phyloP scores from a whole-genome alignment of 2,329 filamentous ascomycete genomes.

The Xylariaceae sp. region DNA sequence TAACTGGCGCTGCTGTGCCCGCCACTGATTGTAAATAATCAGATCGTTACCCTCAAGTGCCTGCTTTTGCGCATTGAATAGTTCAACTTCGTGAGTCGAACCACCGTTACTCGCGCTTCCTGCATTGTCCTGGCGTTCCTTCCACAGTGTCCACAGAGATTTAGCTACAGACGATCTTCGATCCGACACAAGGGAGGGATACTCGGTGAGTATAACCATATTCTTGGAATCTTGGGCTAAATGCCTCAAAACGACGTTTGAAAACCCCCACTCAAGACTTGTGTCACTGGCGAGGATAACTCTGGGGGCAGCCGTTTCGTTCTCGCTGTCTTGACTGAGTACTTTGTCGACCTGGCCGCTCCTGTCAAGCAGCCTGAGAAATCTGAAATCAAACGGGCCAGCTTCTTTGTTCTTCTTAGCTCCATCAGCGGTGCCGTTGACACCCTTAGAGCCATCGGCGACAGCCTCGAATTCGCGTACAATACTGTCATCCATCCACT shows the following conservation, averaged over 20 bases:
- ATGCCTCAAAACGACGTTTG: constrained; percentile 69
- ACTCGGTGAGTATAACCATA: constrained; percentile 82
- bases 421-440: constrained; percentile 40
- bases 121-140: constrained; percentile 52
- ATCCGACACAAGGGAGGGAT: constrained; percentile 45
- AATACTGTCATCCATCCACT: constrained; percentile 98
- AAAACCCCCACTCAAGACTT: constrained; percentile 93
- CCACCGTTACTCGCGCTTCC: constrained; percentile 49
- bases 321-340: constrained; percentile 42
- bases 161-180: constrained; percentile 57
- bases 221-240: constrained; percentile 77
- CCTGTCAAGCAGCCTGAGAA: constrained; percentile 77
- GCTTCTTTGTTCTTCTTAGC: constrained; percentile 47
- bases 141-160: constrained; percentile 77
- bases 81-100: constrained; percentile 52
- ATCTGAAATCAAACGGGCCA: constrained; percentile 86
- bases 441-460: constrained; percentile 44
- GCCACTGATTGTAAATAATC: constrained; percentile 82
- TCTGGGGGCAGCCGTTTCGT: constrained; percentile 44
- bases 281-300: constrained; percentile 90
- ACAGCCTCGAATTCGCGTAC: constrained; percentile 84
- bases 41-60: constrained; percentile 73
- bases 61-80: constrained; percentile 58
- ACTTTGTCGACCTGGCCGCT: constrained; percentile 75
- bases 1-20: constrained; percentile 81